Percentiles rank a stretch among this genome's conserved stretches.
phyloP scores from a whole-genome alignment of 2,329 filamentous ascomycete genomes.

The Colletotrichum aenigma region DNA sequence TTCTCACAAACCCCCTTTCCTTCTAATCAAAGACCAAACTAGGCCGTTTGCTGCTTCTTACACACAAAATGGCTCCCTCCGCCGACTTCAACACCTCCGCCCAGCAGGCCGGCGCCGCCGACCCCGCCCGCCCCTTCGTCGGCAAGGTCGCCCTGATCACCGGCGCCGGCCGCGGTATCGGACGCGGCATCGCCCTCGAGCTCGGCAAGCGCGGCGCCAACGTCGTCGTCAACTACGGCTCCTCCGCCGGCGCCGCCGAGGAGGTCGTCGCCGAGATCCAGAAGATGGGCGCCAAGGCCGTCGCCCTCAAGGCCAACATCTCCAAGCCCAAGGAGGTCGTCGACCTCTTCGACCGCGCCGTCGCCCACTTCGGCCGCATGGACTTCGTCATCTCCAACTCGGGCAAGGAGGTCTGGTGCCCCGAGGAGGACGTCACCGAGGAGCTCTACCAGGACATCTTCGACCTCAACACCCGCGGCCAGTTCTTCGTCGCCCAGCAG shows the following conservation, averaged over 20 bases:
- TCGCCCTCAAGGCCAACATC: slow-evolving; percentile 70
- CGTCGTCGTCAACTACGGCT: slow-evolving; percentile 71
- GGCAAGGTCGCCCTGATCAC: slow-evolving; percentile 67
- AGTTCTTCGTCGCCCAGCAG: slow-evolving; percentile 81
- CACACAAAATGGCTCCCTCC: slow-evolving; percentile 30
- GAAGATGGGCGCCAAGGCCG: slow-evolving; percentile 59
- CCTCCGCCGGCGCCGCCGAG: slow-evolving; percentile 59
- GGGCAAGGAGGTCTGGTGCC: slow-evolving; percentile 73
- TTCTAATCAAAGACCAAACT: not conserved
- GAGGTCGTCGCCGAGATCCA: slow-evolving; percentile 59
- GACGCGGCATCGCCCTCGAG: slow-evolving; percentile 68
- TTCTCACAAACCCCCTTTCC: not conserved
- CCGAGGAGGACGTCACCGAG: slow-evolving; percentile 70
- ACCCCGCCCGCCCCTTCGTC: slow-evolving; percentile 42
- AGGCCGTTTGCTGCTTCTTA: not conserved
- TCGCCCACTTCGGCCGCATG: slow-evolving; percentile 69
- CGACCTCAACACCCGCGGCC: slow-evolving; percentile 71
- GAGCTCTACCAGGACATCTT: slow-evolving; percentile 77
- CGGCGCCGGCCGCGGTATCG: slow-evolving; percentile 69
- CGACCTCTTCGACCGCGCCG: slow-evolving; percentile 67
- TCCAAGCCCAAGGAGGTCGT: slow-evolving; percentile 63
- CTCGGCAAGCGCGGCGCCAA: slow-evolving; percentile 68
- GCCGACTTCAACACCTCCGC: slow-evolving; percentile 20
- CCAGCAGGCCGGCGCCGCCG: slow-evolving; percentile 25
- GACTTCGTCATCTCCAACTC: slow-evolving; percentile 78